phyloP scores from a whole-genome alignment of 306 rosid genomes.

The Fragaria nilgerrensis region DNA sequence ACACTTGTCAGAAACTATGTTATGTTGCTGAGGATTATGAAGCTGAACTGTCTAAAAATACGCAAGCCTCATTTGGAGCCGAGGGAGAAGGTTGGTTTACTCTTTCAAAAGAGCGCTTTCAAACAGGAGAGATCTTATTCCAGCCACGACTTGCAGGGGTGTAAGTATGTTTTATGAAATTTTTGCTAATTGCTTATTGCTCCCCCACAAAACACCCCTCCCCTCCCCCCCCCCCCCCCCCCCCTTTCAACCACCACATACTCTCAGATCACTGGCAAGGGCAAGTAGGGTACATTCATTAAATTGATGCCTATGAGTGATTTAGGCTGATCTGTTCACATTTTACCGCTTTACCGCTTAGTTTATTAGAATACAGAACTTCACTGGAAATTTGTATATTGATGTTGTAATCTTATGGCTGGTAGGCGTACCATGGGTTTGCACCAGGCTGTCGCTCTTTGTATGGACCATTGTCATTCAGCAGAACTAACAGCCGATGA shows the following conservation, averaged over 20 bases:
- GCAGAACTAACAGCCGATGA: conserved; percentile 60
- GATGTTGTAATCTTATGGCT: conserved; percentile 3
- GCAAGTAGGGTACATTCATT: neutral
- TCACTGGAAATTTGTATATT: neutral
- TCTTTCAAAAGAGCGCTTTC: conserved; percentile 85
- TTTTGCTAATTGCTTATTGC: neutral
- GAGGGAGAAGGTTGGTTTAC: conserved; percentile 71
- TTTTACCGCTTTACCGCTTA: neutral
- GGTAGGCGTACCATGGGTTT: conserved; percentile 74
- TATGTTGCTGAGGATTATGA: conserved; percentile 85
- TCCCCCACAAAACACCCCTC: neutral
- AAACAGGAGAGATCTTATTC: conserved; percentile 83
- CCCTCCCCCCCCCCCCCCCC: neutral
- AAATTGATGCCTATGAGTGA: neutral
- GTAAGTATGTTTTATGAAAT: conserved; percentile 42
- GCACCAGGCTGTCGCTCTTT: conserved; percentile 86
- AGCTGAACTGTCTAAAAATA: conserved; percentile 68
- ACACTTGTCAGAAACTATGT: conserved; percentile 63
- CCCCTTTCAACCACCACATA: too few species aligned
- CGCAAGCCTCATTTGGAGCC: conserved; percentile 62
- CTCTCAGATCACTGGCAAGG: neutral
- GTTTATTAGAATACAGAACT: neutral
- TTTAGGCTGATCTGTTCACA: neutral
- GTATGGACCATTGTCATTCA: conserved; percentile 73
- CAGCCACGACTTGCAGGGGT: conserved; percentile 77